Evolutionary conservation across 768 basidiomycete species (phyloP).

Genomic region (Auriscalpium vulgare): DNA sequence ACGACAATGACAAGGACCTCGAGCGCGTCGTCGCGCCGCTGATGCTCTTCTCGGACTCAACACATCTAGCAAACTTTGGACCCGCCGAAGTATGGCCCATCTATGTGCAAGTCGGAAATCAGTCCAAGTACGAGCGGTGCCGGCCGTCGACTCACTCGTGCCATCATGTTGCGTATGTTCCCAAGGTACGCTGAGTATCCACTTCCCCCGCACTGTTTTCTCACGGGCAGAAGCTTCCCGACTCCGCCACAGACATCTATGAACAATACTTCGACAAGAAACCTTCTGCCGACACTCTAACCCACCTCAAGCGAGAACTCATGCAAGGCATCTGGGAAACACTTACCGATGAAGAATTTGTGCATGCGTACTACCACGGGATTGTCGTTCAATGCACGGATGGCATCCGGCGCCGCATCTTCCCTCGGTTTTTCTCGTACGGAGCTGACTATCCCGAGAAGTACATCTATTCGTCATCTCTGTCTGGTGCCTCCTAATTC

Average conservation of each 20-base stretch:
- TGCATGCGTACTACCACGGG: slow-evolving; percentile 17
- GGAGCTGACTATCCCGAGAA: slow-evolving; percentile 18
- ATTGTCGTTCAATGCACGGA: slow-evolving; percentile 16
- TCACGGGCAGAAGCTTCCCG: not conserved
- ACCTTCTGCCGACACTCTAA: not conserved
- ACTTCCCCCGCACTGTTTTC: not conserved
- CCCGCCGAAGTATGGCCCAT: slow-evolving; percentile 28
- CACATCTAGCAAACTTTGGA: slow-evolving; percentile 25
- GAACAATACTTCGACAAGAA: not conserved
- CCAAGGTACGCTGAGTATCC: slow-evolving; percentile 20
- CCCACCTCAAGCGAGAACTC: slow-evolving; percentile 16
- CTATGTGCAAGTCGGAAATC: slow-evolving; percentile 32
- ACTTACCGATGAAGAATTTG: slow-evolving; percentile 15
- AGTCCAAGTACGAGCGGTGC: slow-evolving; percentile 31
- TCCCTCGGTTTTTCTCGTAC: slow-evolving; percentile 19
- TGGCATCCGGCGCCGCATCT: slow-evolving; percentile 15
- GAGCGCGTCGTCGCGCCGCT: slow-evolving; percentile 3
- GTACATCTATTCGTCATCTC: slow-evolving; percentile 11
- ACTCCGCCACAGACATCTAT: not conserved
- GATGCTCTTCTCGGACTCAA: slow-evolving; percentile 19
- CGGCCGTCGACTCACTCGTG: slow-evolving; percentile 24
- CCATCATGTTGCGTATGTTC: slow-evolving; percentile 38
- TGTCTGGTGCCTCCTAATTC: not conserved
- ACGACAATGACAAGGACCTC: not conserved
- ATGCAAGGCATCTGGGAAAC: slow-evolving; percentile 16